These are phyloP conservation scores for Arthrobotrys conoides DNA, from an alignment of 2,329 filamentous ascomycete genomes.

Conservation along the genomic window DNA sequence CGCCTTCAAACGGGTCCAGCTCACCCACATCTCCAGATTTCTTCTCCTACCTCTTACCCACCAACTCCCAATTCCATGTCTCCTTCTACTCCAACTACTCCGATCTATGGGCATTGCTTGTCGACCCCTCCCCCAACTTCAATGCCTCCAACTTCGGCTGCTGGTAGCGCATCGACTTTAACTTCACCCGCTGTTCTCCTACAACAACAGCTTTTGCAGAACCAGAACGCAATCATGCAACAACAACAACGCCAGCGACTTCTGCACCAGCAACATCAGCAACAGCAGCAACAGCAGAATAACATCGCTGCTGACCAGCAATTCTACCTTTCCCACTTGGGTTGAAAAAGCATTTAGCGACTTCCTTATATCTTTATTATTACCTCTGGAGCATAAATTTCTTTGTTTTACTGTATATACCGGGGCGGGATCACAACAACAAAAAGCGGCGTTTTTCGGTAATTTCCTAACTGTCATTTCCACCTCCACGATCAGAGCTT, in stretches of 20 bases:
- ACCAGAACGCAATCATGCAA: constrained; percentile 60
- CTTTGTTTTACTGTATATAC: constrained; percentile 60
- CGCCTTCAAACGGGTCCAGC: constrained; percentile 49
- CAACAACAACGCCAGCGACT: constrained; percentile 56
- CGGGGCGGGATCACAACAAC: constrained; percentile 54
- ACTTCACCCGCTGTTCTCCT: constrained; percentile 58
- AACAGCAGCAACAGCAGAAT: constrained; percentile 46
- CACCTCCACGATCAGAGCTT: constrained; percentile 40
- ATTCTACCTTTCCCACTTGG: constrained; percentile 60
- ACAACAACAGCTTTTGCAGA: constrained; percentile 57
- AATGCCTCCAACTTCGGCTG: constrained; percentile 58
- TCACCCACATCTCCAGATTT: constrained; percentile 55
- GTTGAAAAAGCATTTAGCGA: constrained; percentile 61
- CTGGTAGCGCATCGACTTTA: constrained; percentile 51
- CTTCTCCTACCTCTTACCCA: constrained; percentile 52
- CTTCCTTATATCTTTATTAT: constrained; percentile 37
- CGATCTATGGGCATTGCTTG: constrained; percentile 59
- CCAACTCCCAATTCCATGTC: constrained; percentile 57
- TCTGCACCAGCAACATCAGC: constrained; percentile 49
- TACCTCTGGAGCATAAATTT: constrained; percentile 53
- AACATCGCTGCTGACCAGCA: constrained; percentile 56
- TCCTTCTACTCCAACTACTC: constrained; percentile 59
- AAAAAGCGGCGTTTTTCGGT: constrained; percentile 60
- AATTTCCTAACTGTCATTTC: constrained; percentile 48
- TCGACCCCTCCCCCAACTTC: constrained; percentile 53